Percentiles rank a stretch among this genome's conserved stretches.
Evolutionary conservation across 1,284 basidiomycete genomes (phyloP).

Genomic region (Malassezia brasiliensis): DNA sequence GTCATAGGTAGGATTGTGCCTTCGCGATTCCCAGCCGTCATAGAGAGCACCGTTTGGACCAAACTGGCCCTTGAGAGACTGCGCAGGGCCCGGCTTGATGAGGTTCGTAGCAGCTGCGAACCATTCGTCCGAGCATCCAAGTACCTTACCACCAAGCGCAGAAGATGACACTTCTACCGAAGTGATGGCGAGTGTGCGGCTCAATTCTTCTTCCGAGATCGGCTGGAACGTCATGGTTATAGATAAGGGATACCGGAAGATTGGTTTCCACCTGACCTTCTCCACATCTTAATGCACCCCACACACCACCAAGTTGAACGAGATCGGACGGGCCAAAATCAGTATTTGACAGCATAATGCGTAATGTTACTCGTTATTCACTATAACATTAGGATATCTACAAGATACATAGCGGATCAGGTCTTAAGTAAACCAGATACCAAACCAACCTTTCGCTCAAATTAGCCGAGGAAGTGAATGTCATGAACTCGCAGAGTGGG

Average conservation of each 20-base stretch:
- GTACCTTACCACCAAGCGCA: conserved; percentile 66
- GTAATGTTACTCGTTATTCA: too few species aligned
- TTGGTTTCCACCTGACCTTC: too few species aligned
- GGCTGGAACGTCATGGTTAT: conserved; percentile 2
- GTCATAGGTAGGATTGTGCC: conserved; percentile 80
- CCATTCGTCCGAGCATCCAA: conserved; percentile 84
- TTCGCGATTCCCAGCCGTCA: conserved; percentile 84
- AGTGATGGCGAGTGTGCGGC: conserved; percentile 21
- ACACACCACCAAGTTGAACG: too few species aligned
- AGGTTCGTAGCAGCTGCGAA: conserved; percentile 80
- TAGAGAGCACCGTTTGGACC: conserved; percentile 89
- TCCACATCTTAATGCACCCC: too few species aligned
- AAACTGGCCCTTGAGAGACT: conserved; percentile 72
- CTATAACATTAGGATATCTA: too few species aligned
- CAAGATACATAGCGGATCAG: too few species aligned
- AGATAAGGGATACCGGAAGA: not conserved
- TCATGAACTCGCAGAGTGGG: too few species aligned
- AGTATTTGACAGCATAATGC: too few species aligned
- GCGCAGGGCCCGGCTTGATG: conserved; percentile 54
- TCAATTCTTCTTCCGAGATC: not conserved
- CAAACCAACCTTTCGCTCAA: too few species aligned
- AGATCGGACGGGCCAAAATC: too few species aligned
- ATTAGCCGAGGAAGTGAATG: too few species aligned
- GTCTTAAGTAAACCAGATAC: too few species aligned
- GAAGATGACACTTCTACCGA: conserved; percentile 71